Evolutionary conservation across 2,329 filamentous ascomycete species (phyloP).

Genomic region (Colletotrichum caudatum): DNA sequence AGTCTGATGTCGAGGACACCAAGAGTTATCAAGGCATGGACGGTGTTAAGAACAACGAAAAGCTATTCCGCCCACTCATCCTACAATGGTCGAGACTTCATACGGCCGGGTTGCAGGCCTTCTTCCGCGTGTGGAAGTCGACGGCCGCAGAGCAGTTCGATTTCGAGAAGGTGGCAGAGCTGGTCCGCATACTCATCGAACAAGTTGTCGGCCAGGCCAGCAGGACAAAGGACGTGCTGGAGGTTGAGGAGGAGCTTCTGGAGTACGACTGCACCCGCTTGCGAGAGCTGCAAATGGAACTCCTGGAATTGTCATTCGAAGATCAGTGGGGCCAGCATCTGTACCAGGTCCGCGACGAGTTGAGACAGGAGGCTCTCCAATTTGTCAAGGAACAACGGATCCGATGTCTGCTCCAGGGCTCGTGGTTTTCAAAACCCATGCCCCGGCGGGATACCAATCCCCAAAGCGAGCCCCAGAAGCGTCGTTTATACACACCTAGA

Average conservation of each 20-base stretch:
- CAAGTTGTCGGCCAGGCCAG: conserved; percentile 86
- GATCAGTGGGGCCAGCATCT: conserved; percentile 94
- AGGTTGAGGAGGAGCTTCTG: conserved; percentile 89
- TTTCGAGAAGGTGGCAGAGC: conserved; percentile 92
- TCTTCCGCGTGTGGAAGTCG: conserved; percentile 92
- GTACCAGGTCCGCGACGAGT: conserved; percentile 88
- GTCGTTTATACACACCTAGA: conserved; percentile 60
- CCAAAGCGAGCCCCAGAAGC: conserved; percentile 50
- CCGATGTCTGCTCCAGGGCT: conserved; percentile 86
- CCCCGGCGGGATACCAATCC: conserved; percentile 53
- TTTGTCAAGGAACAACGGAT: conserved; percentile 98
- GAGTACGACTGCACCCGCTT: conserved; percentile 85
- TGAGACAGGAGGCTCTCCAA: conserved; percentile 90
- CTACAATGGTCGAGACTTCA: conserved; percentile 95
- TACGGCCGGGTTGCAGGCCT: conserved; percentile 84
- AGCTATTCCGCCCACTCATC: conserved; percentile 85
- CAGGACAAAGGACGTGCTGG: conserved; percentile 84
- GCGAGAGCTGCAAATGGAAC: conserved; percentile 91
- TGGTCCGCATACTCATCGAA: conserved; percentile 90
- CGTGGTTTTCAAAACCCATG: conserved; percentile 79
- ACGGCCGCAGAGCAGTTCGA: conserved; percentile 88
- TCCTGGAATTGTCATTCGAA: conserved; percentile 91
- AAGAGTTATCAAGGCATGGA: conserved; percentile 82
- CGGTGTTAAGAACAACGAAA: conserved; percentile 82
- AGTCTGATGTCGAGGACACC: conserved; percentile 81